Percentiles rank a stretch among this genome's conserved stretches.
These are phyloP conservation scores for Eimeria necatrix DNA, from an alignment of 169 alveolate species.

Conservation along the genomic window DNA sequence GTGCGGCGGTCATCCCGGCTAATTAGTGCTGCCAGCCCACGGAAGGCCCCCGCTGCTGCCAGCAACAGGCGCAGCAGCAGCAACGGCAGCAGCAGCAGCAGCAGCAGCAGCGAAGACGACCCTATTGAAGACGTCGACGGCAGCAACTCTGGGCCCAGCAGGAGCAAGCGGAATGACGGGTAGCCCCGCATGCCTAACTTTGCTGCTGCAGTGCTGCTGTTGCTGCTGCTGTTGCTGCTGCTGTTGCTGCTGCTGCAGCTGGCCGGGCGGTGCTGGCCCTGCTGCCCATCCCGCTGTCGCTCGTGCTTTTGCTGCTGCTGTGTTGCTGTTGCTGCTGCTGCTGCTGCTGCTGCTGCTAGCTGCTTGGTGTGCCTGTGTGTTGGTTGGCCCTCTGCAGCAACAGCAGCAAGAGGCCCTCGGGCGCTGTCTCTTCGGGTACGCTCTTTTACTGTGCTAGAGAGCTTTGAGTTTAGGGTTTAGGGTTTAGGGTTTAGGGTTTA, in stretches of 20 bases:
- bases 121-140: conserved; percentile 16
- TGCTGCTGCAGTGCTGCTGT: too few species aligned
- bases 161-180: not conserved
- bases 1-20: conserved; percentile 40
- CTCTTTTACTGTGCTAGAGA: too few species aligned
- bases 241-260: not conserved
- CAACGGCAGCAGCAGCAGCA: conserved; percentile 51
- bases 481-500: conserved; percentile 33
- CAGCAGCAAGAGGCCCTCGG: conserved; percentile 21
- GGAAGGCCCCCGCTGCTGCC: not conserved
- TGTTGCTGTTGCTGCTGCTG: not conserved
- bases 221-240: not conserved
- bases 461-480: not conserved
- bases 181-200: too few species aligned
- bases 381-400: not conserved
- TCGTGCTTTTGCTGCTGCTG: conserved; percentile 25
- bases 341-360: too few species aligned
- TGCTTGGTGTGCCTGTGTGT: not conserved
- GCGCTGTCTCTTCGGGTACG: not conserved
- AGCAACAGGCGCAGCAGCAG: not conserved
- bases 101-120: conserved; percentile 49
- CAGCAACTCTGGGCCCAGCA: not conserved
- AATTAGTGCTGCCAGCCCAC: not conserved
- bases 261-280: not conserved
- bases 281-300: not conserved